Conservation (phyloP, 2,329 filamentous ascomycete genomes). For the Domatiomyces globalis region DNA sequence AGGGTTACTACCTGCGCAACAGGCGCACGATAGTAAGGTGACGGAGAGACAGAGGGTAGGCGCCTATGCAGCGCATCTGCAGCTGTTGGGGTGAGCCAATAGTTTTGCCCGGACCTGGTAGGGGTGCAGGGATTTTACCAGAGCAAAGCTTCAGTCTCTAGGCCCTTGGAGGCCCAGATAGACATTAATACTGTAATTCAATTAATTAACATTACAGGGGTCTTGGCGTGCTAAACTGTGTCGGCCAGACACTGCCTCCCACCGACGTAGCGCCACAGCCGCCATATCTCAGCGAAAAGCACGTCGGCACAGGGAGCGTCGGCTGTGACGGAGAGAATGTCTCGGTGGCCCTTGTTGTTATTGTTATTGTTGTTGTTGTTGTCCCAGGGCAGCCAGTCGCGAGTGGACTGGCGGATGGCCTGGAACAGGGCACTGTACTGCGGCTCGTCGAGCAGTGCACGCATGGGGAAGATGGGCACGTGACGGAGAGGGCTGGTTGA, state of each 20-base stretch:
- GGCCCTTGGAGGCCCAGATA: too few species aligned
- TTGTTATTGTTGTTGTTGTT: neutral
- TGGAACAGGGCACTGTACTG: neutral
- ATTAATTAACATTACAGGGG: too few species aligned
- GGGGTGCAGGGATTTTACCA: too few species aligned
- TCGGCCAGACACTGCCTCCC: constrained; percentile 3
- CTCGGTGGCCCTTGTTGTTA: neutral
- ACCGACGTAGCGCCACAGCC: constrained; percentile 16
- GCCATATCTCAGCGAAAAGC: constrained; percentile 14
- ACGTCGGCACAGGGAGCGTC: constrained; percentile 1
- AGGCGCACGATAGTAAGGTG: too few species aligned
- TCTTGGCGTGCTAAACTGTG: too few species aligned
- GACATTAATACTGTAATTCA: too few species aligned
- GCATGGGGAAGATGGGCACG: constrained; percentile 12
- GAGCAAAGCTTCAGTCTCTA: too few species aligned
- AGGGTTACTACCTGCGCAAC: too few species aligned
- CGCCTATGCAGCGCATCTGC: too few species aligned
- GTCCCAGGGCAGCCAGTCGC: neutral
- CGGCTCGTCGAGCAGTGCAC: constrained; percentile 3
- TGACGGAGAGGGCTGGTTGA: constrained; percentile 4
- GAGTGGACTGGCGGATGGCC: neutral
- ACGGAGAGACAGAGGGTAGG: too few species aligned
- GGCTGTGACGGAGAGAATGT: constrained; percentile 11
- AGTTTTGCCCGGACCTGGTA: too few species aligned
- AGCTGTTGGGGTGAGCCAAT: too few species aligned